Evolutionary conservation across 2,329 filamentous ascomycete genomes (phyloP).

Genomic region (Alternaria arbusti): DNA sequence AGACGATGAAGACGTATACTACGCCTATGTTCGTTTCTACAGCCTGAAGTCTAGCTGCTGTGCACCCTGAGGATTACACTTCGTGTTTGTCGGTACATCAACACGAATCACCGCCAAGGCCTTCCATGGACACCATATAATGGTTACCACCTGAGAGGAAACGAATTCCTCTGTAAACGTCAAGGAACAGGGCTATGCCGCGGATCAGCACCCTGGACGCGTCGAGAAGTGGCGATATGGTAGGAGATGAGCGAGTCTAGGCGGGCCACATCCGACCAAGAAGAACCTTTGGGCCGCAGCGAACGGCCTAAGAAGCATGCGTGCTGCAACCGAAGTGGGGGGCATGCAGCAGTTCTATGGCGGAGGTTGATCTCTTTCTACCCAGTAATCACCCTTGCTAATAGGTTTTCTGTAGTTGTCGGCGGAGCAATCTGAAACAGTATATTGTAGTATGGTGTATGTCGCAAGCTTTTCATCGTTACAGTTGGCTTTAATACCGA

Average conservation of each 20-base stretch:
- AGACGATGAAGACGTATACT: slow-evolving; percentile 28
- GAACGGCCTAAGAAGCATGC: not conserved
- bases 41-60: not conserved
- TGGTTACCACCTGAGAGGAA: not conserved
- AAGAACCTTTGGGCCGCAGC: slow-evolving; percentile 6
- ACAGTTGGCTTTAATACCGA: slow-evolving; percentile 20
- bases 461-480: not conserved
- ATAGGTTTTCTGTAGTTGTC: slow-evolving; percentile 20
- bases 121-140: not conserved
- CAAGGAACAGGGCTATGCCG: not conserved
- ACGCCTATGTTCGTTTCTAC: not conserved
- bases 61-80: not conserved
- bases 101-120: not conserved
- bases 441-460: not conserved
- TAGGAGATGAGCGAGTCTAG: not conserved
- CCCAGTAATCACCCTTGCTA: slow-evolving; percentile 23
- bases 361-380: slow-evolving; percentile 17
- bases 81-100: not conserved
- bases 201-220: not conserved
- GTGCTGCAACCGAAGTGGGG: slow-evolving; percentile 6
- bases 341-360: slow-evolving; percentile 11
- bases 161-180: not conserved
- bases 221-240: not conserved
- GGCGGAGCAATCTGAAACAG: slow-evolving; percentile 17
- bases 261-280: slow-evolving; percentile 5